Base-by-base conservation (phyloP, 495 filamentous ascomycete genomes). In the Rhypophila decipiens region DNA sequence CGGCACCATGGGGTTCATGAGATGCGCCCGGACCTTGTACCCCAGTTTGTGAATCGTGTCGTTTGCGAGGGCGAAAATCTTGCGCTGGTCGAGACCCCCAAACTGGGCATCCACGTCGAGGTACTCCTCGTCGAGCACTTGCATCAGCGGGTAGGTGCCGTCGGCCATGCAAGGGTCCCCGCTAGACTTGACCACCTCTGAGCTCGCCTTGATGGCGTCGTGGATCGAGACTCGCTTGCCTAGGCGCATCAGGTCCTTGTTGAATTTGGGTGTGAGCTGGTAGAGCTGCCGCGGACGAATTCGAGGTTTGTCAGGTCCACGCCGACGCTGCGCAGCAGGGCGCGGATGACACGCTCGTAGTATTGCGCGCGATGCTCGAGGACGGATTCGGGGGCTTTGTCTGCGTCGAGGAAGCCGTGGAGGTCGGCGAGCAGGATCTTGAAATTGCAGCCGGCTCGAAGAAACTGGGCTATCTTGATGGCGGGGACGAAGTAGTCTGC, bases 101-200 rank as follows among this genome's bases (percentile, higher is more conserved):
- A 83, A 85, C 53, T 98, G 84, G 1, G 73, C 82, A 66, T 98
- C 89, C 2, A 90, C 86, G 44, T 80, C 77, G 3, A 98, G 74
- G 68, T 96, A 80, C 68, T 97, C 77, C 66, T 98, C 93, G 54
- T 98, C 91, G 23, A 97, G 72, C 3, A 84, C 84, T 67, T 98
- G 93, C 60, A 98, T 84, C 9, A 89, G 73, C 0, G 87, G 87
- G 65, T 98, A 98, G 37, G 96, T 73, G 12, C 95, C 74, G 0
- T 88, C 90, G 51, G 76, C 79, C 38, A 98, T 55, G 10, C 85
- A 78, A 20, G 86, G 77, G 54, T 86, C 87, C 18, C 76, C 76
- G 12, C 82, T 76, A 68, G 96, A 88, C 73, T 97, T 98, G 35
- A 98, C 90, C 5, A 98, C 77, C 60, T 98, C 93, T 1, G 87